Percentiles rank a stretch among this genome's conserved stretches.
Evolutionary conservation across 192 early-diverging fungal genomes (phyloP).

Genomic region (Funneliformis geosporum): DNA sequence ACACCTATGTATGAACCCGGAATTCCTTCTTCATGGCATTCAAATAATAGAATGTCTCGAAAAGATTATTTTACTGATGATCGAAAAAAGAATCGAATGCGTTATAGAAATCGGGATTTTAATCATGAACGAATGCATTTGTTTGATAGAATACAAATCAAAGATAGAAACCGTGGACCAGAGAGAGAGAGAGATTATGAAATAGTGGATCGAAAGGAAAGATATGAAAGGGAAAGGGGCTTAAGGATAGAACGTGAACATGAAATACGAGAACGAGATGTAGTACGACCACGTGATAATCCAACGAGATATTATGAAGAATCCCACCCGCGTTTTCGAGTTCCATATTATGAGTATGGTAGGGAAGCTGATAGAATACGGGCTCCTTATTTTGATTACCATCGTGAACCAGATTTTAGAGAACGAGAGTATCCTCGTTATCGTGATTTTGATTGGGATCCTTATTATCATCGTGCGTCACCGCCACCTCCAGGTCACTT

Average conservation of each 20-base stretch:
- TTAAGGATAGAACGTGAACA: conserved; percentile 8
- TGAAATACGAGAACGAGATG: conserved; percentile 4
- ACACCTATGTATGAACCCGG: conserved; percentile 6
- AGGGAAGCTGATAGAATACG: background rate
- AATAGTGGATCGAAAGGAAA: conserved; percentile 1
- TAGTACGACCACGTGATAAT: background rate
- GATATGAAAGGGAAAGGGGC: conserved; percentile 1
- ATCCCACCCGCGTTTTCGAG: background rate
- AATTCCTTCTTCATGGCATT: background rate
- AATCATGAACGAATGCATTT: background rate
- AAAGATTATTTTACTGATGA: conserved; percentile 9
- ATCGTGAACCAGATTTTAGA: conserved; percentile 13
- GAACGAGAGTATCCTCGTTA: background rate
- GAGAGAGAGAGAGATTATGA: conserved; percentile 15
- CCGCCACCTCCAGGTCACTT: background rate
- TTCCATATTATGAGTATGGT: conserved; percentile 10
- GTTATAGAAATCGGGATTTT: conserved; percentile 1
- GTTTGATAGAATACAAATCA: background rate
- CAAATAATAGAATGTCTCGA: background rate
- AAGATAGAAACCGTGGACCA: background rate
- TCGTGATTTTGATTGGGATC: background rate
- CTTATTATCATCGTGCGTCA: background rate
- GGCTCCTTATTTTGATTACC: conserved; percentile 2
- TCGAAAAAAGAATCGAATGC: conserved; percentile 9
- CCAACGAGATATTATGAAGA: conserved; percentile 12